phyloP scores from a whole-genome alignment of 2,329 filamentous ascomycete species.

The Ceratocystis huliohia region DNA sequence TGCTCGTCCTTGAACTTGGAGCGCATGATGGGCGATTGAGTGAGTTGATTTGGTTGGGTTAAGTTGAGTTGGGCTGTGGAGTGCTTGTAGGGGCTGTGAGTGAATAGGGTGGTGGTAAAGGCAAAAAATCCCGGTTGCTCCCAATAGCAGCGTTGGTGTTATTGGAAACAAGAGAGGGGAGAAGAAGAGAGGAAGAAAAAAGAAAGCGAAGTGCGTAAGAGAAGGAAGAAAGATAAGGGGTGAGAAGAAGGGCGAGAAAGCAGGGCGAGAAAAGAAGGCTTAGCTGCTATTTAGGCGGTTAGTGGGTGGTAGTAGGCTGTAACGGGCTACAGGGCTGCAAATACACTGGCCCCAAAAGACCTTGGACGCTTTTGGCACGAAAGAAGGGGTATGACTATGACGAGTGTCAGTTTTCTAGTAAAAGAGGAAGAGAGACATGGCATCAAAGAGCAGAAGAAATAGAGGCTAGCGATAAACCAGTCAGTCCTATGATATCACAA shows the following conservation, averaged over 20 bases:
- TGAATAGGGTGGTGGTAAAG: background rate
- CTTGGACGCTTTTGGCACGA: too few relatives aligned
- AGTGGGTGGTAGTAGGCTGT: background rate
- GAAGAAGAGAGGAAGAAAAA: background rate
- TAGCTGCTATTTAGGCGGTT: background rate
- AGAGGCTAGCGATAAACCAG: too few relatives aligned
- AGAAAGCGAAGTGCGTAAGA: constrained; percentile 1
- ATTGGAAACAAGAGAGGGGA: background rate
- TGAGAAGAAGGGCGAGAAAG: background rate
- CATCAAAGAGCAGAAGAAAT: too few relatives aligned
- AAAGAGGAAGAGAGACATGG: too few relatives aligned
- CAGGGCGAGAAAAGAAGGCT: background rate
- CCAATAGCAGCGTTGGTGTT: background rate
- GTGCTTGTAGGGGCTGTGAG: background rate
- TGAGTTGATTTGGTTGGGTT: background rate
- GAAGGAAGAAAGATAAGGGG: constrained; percentile 7
- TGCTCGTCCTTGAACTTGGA: constrained; percentile 99
- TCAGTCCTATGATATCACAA: background rate
- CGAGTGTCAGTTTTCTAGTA: too few relatives aligned
- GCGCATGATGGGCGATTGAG: constrained; percentile 54
- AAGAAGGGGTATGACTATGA: too few relatives aligned
- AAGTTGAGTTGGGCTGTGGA: background rate
- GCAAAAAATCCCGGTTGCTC: background rate
- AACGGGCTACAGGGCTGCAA: background rate
- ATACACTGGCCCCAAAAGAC: background rate